phyloP scores from a whole-genome alignment of 1,284 basidiomycete species.

The Pyrrhoderma lamaoense region DNA sequence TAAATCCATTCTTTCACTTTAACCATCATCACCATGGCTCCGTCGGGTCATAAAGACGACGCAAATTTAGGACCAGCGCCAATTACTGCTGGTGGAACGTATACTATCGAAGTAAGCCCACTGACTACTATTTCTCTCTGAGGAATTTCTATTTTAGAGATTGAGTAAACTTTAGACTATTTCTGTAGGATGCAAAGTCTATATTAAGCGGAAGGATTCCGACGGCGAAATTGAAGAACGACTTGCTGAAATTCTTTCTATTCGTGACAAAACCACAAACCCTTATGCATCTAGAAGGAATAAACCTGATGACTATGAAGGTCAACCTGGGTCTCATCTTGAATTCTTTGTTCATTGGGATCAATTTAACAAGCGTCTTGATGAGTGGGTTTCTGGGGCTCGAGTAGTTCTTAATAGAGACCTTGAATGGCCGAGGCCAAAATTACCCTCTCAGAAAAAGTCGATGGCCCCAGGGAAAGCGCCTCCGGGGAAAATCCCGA shows the following conservation, averaged over 20 bases:
- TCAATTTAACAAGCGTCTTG: slow-evolving; percentile 96
- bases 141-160: slow-evolving; percentile 22
- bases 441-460: slow-evolving; percentile 52
- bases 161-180: slow-evolving; percentile 52
- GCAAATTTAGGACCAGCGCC: slow-evolving; percentile 49
- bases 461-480: slow-evolving; percentile 29
- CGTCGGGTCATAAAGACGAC: slow-evolving; percentile 31
- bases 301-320: slow-evolving; percentile 37
- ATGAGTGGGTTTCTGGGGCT: slow-evolving; percentile 95
- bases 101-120: slow-evolving; percentile 58
- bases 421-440: slow-evolving; percentile 95
- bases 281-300: slow-evolving; percentile 44
- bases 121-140: slow-evolving; percentile 22
- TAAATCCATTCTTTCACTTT: slow-evolving; percentile 12
- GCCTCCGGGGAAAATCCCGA: slow-evolving; percentile 20
- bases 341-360: slow-evolving; percentile 98
- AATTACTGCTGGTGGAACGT: slow-evolving; percentile 66
- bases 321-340: slow-evolving; percentile 66
- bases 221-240: slow-evolving; percentile 79
- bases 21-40: slow-evolving; percentile 20
- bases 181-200: slow-evolving; percentile 89
- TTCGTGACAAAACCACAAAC: slow-evolving; percentile 75
- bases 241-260: slow-evolving; percentile 88
- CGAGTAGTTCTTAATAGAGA: slow-evolving; percentile 81
- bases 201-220: slow-evolving; percentile 70